Evolutionary conservation across 2,329 filamentous ascomycete species (phyloP), one percentile per base, ranked within the genome.

Genomic region (Sclerotinia borealis): DNA sequence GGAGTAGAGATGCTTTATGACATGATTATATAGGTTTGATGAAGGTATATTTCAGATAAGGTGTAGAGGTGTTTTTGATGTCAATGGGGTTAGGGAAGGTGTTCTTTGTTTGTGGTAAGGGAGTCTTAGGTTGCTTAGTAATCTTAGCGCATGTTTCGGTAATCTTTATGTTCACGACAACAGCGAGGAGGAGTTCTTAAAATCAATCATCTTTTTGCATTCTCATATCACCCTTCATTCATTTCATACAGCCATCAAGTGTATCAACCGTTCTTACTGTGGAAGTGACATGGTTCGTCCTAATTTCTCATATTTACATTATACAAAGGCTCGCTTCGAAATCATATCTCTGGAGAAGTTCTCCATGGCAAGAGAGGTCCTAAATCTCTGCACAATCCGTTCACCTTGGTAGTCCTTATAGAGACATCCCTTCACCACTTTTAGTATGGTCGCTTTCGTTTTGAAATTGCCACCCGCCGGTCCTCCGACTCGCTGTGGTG

Each of bases 1-100:
- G 76, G 62, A 79, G 81, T 66, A 76, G 81, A 36, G 80, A 82
- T 67, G 51, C 63, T 48, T 65, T 70, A 36, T 70, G 63, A 68
- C 31, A 37, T 27, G 17, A 50, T 22, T 8, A 17, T 49, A 27
- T 37, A 22, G 29, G 36, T 49, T 29, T 37, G 29, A n/a, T 34
- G n/a, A 36, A 47, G 1, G 10, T 15, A n/a, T 49, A 29, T 37
- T n/a, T n/a, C 22, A 22, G 9, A 45, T 19, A 34, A 11, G 19
- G 39, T 25, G 39, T 19, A n/a, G 55, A 29, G 43, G 11, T 15
- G 6, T 9, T n/a, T 9, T 19, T n/a, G 17, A 15, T 37, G 10
- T 48, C 27, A 49, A 49, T 37, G 41, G 43, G 31, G 3, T 2
- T 49, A n/a, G 2, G 15, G 37, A 39, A 17, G 37, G 6, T 10